Percentiles rank a stretch among this genome's conserved stretches.
phyloP scores from a whole-genome alignment of 345 rosid species.

The Camelina sativa region DNA sequence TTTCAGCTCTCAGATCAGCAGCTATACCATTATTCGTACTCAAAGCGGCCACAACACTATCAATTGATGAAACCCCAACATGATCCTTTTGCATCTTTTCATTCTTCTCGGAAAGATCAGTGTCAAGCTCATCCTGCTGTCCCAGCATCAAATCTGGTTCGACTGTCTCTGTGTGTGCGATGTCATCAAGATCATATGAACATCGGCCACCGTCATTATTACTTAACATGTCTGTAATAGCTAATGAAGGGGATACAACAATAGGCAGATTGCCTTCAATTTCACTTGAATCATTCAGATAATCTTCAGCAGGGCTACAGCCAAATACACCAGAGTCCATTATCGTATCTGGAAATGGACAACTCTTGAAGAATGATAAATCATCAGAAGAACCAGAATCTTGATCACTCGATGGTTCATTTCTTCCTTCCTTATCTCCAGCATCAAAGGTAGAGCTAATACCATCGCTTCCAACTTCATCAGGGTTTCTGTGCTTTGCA shows the following conservation, averaged over 20 bases:
- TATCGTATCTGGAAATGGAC: slow-evolving; percentile 31
- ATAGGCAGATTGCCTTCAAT: slow-evolving; percentile 40
- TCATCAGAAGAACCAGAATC: slow-evolving; percentile 26
- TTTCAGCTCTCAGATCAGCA: slow-evolving; percentile 44
- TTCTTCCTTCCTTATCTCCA: slow-evolving; percentile 35
- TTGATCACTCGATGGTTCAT: slow-evolving; percentile 24
- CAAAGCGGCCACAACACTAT: slow-evolving; percentile 29
- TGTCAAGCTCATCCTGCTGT: slow-evolving; percentile 33
- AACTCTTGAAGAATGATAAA: slow-evolving; percentile 27
- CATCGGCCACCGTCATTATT: slow-evolving; percentile 32
- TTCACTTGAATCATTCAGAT: slow-evolving; percentile 32
- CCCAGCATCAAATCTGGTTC: slow-evolving; percentile 40
- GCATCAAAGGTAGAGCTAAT: slow-evolving; percentile 26
- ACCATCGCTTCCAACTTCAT: slow-evolving; percentile 28
- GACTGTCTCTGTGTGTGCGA: slow-evolving; percentile 29
- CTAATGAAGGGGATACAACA: slow-evolving; percentile 38
- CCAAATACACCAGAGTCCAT: slow-evolving; percentile 25
- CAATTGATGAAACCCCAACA: slow-evolving; percentile 32
- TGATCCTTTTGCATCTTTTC: slow-evolving; percentile 29
- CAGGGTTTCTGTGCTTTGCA: not conserved
- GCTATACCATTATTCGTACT: slow-evolving; percentile 46
- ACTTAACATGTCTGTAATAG: slow-evolving; percentile 30
- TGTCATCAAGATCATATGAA: slow-evolving; percentile 35
- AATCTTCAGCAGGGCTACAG: slow-evolving; percentile 31
- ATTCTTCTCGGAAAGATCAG: slow-evolving; percentile 37